These are phyloP conservation scores for Cryphonectria nitschkei DNA, from an alignment of 2,329 filamentous ascomycete genomes.

Conservation along the genomic window DNA sequence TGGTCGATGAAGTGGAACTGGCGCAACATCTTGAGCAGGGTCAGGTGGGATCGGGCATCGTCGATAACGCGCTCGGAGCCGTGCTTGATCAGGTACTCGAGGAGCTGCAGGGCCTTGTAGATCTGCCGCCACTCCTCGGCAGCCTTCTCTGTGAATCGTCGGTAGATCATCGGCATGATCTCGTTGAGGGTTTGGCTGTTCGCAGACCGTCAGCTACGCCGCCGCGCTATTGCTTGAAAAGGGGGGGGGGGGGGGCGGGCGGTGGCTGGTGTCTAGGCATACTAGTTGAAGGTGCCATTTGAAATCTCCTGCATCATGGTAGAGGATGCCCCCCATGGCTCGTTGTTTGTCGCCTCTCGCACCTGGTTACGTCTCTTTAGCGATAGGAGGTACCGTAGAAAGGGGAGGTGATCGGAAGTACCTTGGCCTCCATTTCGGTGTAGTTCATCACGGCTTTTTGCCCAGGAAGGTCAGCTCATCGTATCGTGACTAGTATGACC, in stretches of 20 bases:
- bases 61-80: slow-evolving; percentile 97
- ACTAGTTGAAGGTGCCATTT: slow-evolving; percentile 98
- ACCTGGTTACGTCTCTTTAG: slow-evolving; percentile 58
- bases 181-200: slow-evolving; percentile 91
- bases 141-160: slow-evolving; percentile 96
- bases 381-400: slow-evolving; percentile 29
- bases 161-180: slow-evolving; percentile 99
- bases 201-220: slow-evolving; percentile 22
- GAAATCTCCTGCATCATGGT: slow-evolving; percentile 97
- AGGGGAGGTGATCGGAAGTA: slow-evolving; percentile 34
- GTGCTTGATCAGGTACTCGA: slow-evolving; percentile 96
- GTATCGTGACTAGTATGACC: not conserved
- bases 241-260: too few species aligned
- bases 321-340: slow-evolving; percentile 89
- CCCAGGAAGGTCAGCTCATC: slow-evolving; percentile 14
- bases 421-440: slow-evolving; percentile 85
- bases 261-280: slow-evolving; percentile 43
- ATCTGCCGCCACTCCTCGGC: slow-evolving; percentile 99
- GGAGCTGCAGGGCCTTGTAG: slow-evolving; percentile 95
- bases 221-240: not conserved
- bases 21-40: slow-evolving; percentile 94
- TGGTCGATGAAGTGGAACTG: slow-evolving; percentile 97
- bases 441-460: slow-evolving; percentile 90
- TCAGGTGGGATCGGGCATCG: slow-evolving; percentile 92
- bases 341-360: slow-evolving; percentile 97